phyloP scores from a whole-genome alignment of 441 rosid genomes.

The Euphorbia celastroides region DNA sequence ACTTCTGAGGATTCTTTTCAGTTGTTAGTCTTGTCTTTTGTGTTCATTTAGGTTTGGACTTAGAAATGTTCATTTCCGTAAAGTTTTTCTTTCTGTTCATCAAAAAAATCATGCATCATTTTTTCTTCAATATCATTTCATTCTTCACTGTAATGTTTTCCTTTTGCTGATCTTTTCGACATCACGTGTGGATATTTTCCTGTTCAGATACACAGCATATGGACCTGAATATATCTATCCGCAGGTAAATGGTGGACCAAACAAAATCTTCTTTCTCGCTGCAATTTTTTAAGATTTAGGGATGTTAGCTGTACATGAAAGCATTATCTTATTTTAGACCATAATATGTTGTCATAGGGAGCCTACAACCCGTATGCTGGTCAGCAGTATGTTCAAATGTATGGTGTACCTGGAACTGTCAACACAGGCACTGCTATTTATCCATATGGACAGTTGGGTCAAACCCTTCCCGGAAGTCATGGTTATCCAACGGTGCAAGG shows the following conservation, averaged over 20 bases:
- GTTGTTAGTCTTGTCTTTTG: constrained; percentile 16
- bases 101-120: background rate
- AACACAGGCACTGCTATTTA: constrained; percentile 36
- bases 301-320: background rate
- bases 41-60: constrained; percentile 12
- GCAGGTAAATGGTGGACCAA: constrained; percentile 43
- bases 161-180: constrained; percentile 5
- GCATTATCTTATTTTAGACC: constrained; percentile 19
- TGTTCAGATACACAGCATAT: constrained; percentile 65
- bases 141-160: constrained; percentile 9
- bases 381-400: constrained; percentile 85
- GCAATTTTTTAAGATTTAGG: background rate
- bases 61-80: no score
- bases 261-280: constrained; percentile 1
- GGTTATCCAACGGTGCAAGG: constrained; percentile 67
- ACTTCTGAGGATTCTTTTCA: background rate
- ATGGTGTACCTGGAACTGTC: constrained; percentile 67
- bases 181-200: constrained; percentile 8
- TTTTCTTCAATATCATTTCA: background rate
- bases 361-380: constrained; percentile 69
- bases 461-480: constrained; percentile 57
- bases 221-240: constrained; percentile 72
- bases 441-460: constrained; percentile 72
- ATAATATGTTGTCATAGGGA: constrained; percentile 38
- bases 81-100: background rate